Evolutionary conservation across 441 rosid genomes (phyloP), one percentile per base, ranked within the genome.

Genomic region (Raphanus hybrid): DNA sequence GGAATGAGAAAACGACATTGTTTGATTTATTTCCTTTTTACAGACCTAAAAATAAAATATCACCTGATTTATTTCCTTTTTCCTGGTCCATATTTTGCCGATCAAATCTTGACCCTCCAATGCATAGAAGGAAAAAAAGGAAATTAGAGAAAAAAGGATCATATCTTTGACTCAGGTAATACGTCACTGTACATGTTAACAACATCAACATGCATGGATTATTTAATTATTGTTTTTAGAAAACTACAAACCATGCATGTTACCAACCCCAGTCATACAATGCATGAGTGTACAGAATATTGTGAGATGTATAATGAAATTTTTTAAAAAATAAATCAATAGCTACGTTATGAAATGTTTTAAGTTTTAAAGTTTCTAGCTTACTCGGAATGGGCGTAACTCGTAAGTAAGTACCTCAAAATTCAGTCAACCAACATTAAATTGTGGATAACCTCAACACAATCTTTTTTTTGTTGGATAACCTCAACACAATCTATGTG

Each of bases 201-300:
- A 18, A 18, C 18, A 18, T 18, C 67, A 39, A 77, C 48, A 71
- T 43, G 39, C 71, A 69, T 50, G 54, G 18, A n/a, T 62, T 20
- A 20, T 20, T 20, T 57, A 3, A 29, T 29, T 57, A 9, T 57
- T 11, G 32, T 20, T 23, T 57, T 12, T 3, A n/a, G 20, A n/a
- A n/a, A 29, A 12, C n/a, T 61, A 61, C 41, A 26, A 71, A 45
- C 63, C 72, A 71, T 27, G 45, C 64, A 67, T 43, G 48, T 64
- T 65, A 73, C 43, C 32, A 23, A 65, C 26, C 35, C 67, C 61
- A 29, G 27, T 1, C 54, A 58, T 70, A 75, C 35, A 35, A 10
- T 54, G 61, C 50, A 32, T 62, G 20, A 3, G 15, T 16, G 43
- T 16, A 54, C 64, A 48, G 0, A 14, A 37, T 45, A 62, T 71